Conservation (phyloP, 352 stramenopile genomes). For the Globisporangium cederbergense region DNA sequence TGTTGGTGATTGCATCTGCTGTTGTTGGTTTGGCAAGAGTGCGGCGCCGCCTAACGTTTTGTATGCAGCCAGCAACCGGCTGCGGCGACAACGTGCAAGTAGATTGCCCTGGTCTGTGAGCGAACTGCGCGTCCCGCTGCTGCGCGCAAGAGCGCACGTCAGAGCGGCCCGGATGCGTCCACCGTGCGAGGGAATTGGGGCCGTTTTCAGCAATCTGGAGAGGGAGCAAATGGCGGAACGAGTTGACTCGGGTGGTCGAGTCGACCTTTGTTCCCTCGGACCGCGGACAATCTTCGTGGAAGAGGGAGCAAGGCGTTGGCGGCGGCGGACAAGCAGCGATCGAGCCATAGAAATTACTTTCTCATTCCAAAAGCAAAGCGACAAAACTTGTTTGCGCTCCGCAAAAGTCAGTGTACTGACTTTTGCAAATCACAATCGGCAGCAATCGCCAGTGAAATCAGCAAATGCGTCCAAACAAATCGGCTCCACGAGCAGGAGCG, state of each 20-base stretch:
- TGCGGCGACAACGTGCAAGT: conserved; percentile 1
- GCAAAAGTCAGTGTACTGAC: neutral
- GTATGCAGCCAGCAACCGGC: neutral
- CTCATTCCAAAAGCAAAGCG: neutral
- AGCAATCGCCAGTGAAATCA: too few relatives aligned
- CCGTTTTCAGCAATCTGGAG: neutral
- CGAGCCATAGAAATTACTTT: conserved; percentile 1
- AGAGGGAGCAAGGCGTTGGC: neutral
- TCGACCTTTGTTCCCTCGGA: conserved; percentile 1
- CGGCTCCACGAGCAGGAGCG: too few relatives aligned
- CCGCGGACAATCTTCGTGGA: conserved; percentile 3
- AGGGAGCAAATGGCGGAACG: neutral
- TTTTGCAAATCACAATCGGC: neutral
- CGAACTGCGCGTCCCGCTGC: neutral
- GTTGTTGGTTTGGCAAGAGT: neutral
- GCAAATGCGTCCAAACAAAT: too few relatives aligned
- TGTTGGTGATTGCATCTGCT: neutral
- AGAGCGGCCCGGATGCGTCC: conserved; percentile 2
- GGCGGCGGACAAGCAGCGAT: neutral
- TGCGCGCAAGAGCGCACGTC: neutral
- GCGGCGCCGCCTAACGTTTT: neutral
- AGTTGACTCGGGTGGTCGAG: conserved; percentile 1
- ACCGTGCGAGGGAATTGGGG: conserved; percentile 9
- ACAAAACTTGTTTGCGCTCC: neutral
- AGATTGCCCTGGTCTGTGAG: neutral